Evolutionary conservation across 2,329 filamentous ascomycete genomes (phyloP), one percentile per base, ranked within the genome.

Genomic region (Calonectria hawksworthii): DNA sequence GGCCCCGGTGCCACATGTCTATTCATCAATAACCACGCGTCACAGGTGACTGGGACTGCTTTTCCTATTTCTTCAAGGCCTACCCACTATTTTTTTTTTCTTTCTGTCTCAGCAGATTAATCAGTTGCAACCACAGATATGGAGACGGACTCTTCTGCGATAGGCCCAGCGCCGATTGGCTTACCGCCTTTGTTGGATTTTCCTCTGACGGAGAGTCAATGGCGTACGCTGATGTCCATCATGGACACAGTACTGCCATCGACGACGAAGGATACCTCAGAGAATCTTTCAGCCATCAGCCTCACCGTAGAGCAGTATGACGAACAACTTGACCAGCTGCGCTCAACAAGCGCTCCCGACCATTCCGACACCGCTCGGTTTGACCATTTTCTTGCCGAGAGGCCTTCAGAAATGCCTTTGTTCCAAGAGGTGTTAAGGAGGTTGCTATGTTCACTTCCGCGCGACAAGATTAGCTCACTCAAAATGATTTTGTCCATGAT

Each of bases 161-260:
- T 7, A 11, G 44, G 44, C n/a, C 44, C 44, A 47, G 44, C n/a
- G 44, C 44, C 44, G 13, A 23, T 47, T 6, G 44, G 44, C 44
- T 47, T 47, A 47, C 44, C 44, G 44, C 44, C 44, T 23, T 47
- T 47, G 21, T 47, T n/a, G 10, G 4, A 47, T 47, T 13, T 23
- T 2, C 44, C 44, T 47, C 44, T 47, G n/a, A 23, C 44, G 11
- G 30, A 56, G 21, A 34, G 18, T n/a, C 52, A 51, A 50, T 72
- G 69, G 69, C n/a, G 32, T 32, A 18, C 59, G 4, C n/a, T 72
- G 30, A 72, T 72, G 70, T 41, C 52, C 0, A 59, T 68, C 28
- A 68, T 72, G 63, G 70, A 72, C 38, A 68, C 70, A 6, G 36
- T 72, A 9, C 36, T 72, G 26, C 41, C 50, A 10, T 67, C 50